A percentile compares a stretch with the other conserved stretches of the same genome.
These are phyloP conservation scores for Fraxinus velutina DNA, from an alignment of 305 asterid species.

Conservation along the genomic window DNA sequence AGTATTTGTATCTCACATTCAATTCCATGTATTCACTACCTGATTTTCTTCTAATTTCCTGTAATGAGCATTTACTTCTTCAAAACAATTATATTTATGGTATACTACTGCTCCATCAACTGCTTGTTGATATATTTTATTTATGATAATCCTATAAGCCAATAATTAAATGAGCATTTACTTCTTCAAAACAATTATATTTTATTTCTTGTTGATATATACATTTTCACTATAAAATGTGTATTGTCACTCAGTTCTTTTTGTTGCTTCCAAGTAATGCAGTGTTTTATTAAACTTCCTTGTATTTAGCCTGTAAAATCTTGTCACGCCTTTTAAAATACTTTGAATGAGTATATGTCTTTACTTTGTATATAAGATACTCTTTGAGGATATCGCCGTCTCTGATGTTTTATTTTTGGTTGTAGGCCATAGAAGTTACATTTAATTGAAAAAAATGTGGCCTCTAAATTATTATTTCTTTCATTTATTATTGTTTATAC, in stretches of 20 bases:
- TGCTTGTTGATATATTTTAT: not conserved
- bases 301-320: not conserved
- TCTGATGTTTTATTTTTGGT: not conserved
- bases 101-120: not conserved
- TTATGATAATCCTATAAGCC: not conserved
- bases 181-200: no score
- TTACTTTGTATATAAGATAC: not conserved
- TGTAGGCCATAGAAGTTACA: not conserved
- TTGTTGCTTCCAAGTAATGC: not conserved
- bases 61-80: not conserved
- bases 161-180: not conserved
- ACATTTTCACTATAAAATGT: not conserved
- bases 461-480: not conserved
- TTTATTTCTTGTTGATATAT: not conserved
- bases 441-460: not conserved
- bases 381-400: not conserved
- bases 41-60: not conserved
- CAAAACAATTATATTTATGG: not conserved
- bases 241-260: not conserved
- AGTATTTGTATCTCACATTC: not conserved
- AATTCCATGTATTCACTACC: not conserved
- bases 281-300: not conserved
- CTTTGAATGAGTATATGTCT: not conserved
- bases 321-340: not conserved
- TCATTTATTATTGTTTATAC: not conserved